These are phyloP conservation scores for Acacia pycnantha DNA, from an alignment of 331 rosid species.

Conservation along the genomic window DNA sequence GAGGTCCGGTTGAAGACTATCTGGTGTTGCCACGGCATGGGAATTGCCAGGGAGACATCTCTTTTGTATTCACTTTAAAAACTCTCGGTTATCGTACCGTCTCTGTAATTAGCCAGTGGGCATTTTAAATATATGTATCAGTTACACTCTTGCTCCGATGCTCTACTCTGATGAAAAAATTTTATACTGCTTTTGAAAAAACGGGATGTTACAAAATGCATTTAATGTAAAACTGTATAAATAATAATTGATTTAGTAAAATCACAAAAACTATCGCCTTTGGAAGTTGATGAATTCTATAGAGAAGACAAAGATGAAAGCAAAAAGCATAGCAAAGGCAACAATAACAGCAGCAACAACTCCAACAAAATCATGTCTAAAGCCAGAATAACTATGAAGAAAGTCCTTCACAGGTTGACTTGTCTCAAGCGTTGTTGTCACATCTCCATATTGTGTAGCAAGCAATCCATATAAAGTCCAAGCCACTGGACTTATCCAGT, in stretches of 20 bases:
- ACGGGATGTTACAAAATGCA: no score
- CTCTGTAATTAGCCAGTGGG: no score
- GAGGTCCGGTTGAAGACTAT: no score
- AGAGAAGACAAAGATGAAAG: constrained; percentile 42
- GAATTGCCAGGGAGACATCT: no score
- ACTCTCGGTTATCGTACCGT: no score
- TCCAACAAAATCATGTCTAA: constrained; percentile 42
- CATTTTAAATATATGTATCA: no score
- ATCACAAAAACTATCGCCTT: constrained; percentile 26
- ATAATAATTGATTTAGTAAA: background rate
- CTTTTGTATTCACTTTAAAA: no score
- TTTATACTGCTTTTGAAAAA: no score
- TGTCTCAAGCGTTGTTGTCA: constrained; percentile 7
- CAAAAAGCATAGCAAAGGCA: constrained; percentile 43
- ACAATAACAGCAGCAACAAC: constrained; percentile 44
- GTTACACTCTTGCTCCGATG: no score
- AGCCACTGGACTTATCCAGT: constrained; percentile 57
- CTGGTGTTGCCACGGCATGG: no score
- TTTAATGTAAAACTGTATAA: background rate
- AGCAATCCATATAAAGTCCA: constrained; percentile 64
- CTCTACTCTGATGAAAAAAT: no score
- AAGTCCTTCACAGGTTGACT: constrained; percentile 32
- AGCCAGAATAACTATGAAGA: constrained; percentile 36
- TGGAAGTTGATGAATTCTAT: constrained; percentile 46
- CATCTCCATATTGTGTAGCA: constrained; percentile 56